phyloP scores from a whole-genome alignment of 2,329 filamentous ascomycete genomes.

The Didymella glomerata region DNA sequence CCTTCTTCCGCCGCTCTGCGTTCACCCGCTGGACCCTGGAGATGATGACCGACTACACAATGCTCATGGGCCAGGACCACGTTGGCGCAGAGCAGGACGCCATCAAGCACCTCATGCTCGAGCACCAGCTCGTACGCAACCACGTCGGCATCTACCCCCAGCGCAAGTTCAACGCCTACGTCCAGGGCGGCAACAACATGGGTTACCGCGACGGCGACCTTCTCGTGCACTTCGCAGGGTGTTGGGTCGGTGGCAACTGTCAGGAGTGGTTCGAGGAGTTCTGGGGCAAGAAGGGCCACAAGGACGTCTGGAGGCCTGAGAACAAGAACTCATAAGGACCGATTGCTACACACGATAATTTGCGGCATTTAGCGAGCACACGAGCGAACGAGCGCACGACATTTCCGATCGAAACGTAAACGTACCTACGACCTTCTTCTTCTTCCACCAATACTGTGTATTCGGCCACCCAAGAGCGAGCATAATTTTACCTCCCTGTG shows the following conservation, averaged over 20 bases:
- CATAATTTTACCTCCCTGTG: constrained; percentile 6
- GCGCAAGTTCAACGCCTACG: constrained; percentile 52
- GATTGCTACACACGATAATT: background rate
- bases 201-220: constrained; percentile 52
- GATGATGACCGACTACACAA: constrained; percentile 51
- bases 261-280: constrained; percentile 48
- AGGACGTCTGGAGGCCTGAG: constrained; percentile 35
- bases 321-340: background rate
- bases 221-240: constrained; percentile 53
- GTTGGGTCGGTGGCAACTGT: constrained; percentile 51
- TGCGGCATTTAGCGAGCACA: background rate
- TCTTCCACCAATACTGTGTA: background rate
- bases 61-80: constrained; percentile 49
- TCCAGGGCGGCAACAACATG: constrained; percentile 48
- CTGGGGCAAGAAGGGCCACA: constrained; percentile 44
- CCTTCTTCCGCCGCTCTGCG: constrained; percentile 51
- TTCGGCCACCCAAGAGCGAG: background rate
- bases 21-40: constrained; percentile 52
- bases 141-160: constrained; percentile 51
- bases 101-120: constrained; percentile 46
- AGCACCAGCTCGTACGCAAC: constrained; percentile 50
- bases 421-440: constrained; percentile 16
- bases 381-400: constrained; percentile 13
- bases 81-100: constrained; percentile 49
- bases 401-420: constrained; percentile 11